A percentile compares a stretch with the other conserved stretches of the same genome.
Evolutionary conservation across 441 rosid genomes (phyloP).

Genomic region (Jatropha multifida): DNA sequence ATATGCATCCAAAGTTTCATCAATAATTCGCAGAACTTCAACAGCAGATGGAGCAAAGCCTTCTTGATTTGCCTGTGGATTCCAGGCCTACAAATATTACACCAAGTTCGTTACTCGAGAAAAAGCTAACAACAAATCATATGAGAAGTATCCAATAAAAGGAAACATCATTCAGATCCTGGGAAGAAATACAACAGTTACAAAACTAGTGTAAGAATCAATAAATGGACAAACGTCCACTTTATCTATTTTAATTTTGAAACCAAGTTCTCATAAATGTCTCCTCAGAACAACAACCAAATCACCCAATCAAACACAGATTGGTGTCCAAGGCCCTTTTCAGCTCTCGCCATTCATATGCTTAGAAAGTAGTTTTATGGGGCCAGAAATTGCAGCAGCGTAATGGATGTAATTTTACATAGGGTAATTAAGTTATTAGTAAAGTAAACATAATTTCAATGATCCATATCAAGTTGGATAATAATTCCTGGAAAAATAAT

Average conservation of each 20-base stretch:
- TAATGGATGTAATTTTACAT: background rate
- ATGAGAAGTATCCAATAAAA: slow-evolving; percentile 4
- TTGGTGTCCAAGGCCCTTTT: background rate
- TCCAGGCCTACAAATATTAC: slow-evolving; percentile 58
- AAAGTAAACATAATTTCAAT: background rate
- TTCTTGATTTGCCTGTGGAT: slow-evolving; percentile 61
- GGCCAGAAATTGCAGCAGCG: background rate
- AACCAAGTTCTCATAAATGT: slow-evolving; percentile 10
- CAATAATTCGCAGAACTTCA: slow-evolving; percentile 73
- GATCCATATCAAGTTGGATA: background rate
- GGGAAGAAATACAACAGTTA: slow-evolving; percentile 2
- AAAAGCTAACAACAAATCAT: slow-evolving; percentile 12
- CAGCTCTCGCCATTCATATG: background rate
- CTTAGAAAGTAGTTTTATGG: background rate
- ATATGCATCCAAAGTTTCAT: slow-evolving; percentile 86
- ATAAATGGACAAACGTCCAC: background rate
- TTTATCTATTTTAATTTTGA: background rate
- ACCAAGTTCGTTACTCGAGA: slow-evolving; percentile 21
- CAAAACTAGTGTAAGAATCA: background rate
- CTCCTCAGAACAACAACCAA: slow-evolving; percentile 3
- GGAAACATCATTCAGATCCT: background rate
- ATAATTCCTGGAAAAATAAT: background rate
- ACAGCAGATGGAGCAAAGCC: slow-evolving; percentile 80
- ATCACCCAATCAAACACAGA: background rate
- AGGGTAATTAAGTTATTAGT: background rate